Percentiles rank a stretch among this genome's conserved stretches.
phyloP scores from a whole-genome alignment of 805 yeast genomes.

The Spathaspora gorwiae region DNA sequence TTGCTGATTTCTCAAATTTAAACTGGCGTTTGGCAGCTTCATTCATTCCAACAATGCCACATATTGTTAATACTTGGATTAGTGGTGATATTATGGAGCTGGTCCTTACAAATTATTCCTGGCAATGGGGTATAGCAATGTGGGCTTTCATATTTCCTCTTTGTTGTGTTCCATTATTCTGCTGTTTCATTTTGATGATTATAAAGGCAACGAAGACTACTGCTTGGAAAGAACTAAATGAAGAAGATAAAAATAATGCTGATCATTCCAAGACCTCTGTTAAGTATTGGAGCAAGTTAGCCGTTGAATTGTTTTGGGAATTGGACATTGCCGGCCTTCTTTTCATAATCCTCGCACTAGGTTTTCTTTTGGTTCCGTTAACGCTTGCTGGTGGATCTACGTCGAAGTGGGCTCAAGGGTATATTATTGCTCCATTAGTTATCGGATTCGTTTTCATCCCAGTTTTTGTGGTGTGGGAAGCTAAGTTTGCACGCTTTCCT shows the following conservation, averaged over 20 bases:
- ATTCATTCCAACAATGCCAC: slow-evolving; percentile 65
- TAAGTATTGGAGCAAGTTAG: background rate
- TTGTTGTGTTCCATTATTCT: slow-evolving; percentile 53
- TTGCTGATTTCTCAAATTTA: slow-evolving; percentile 62
- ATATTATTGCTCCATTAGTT: slow-evolving; percentile 64
- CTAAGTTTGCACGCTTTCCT: slow-evolving; percentile 63
- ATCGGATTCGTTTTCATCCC: slow-evolving; percentile 61
- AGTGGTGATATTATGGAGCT: slow-evolving; percentile 50
- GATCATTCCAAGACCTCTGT: background rate
- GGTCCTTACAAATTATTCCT: slow-evolving; percentile 47
- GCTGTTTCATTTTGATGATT: slow-evolving; percentile 51
- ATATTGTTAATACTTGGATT: slow-evolving; percentile 73
- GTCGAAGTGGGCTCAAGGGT: slow-evolving; percentile 54
- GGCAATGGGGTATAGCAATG: slow-evolving; percentile 64
- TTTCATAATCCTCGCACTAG: slow-evolving; percentile 50
- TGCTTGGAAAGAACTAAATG: slow-evolving; percentile 34
- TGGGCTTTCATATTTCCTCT: slow-evolving; percentile 75
- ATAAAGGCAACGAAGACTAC: slow-evolving; percentile 45
- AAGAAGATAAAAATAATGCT: slow-evolving; percentile 15
- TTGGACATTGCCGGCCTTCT: slow-evolving; percentile 60
- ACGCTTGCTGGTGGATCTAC: slow-evolving; percentile 66
- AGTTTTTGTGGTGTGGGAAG: slow-evolving; percentile 53
- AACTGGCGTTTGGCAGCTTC: slow-evolving; percentile 67
- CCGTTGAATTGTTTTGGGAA: slow-evolving; percentile 51
- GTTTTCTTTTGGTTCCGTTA: slow-evolving; percentile 64